Base-by-base conservation (phyloP, 2,329 filamentous ascomycete genomes). In the Apiospora saccharicola region DNA sequence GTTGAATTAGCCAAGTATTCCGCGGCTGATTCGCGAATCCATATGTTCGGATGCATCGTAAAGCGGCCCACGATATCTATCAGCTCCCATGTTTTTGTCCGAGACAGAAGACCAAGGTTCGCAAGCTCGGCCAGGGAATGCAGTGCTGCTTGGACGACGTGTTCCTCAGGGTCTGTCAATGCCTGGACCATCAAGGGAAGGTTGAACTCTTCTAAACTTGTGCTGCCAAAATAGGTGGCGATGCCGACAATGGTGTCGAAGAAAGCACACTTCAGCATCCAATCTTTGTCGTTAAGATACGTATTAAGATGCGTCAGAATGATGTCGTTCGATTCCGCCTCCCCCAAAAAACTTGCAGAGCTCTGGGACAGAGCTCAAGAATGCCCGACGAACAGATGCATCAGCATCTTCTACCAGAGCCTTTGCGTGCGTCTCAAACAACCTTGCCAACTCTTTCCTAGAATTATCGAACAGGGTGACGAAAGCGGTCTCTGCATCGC, bases 201-300 rank as follows among this genome's bases (percentile, higher is more conserved):
- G 75, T 98, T 97, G 77, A 98, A 99, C 76, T 97, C 95, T 81
- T 99, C 96, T 44, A 99, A 84, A 76, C 92, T 97, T 46, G 92
- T 93, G 73, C 93, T 95, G 41, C 96, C 96, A 46, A 98, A 90
- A 76, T 98, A 98, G 0, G 94, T 90, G 4, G 95, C 94, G 75
- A 99, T 95, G 4, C 95, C 96, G 22, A 98, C 94, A 37, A 98
- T 94, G 0, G 95, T 94, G 79, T 98, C 95, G 78, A 99, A 98
- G 80, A 98, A 98, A 3, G 96, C 95, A 78, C 95, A 98, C 81
- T 98, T 98, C 44, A 99, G 85, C 81, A 94, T 94, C 96, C 96
- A 99, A 80, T 99, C 95, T 57, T 93, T 91, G 78, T 98, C 96
- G 76, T 99, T 99, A 12, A 99, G 85, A 78, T 99, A 99, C 0